Base-by-base conservation (phyloP, 306 rosid genomes). In the Fragaria ananassa region DNA sequence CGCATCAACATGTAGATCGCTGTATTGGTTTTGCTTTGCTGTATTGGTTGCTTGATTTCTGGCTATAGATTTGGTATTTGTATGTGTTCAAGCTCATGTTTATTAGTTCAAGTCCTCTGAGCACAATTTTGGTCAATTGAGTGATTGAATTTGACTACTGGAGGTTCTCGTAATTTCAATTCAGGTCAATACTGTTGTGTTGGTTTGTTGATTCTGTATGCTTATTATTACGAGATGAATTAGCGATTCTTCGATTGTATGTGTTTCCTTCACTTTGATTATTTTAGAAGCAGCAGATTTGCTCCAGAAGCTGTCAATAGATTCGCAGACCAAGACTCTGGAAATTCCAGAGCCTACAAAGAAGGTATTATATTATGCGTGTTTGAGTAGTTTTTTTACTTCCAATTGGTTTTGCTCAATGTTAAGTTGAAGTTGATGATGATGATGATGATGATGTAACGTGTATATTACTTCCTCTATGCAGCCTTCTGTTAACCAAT, bases 271-370 rank as follows among this genome's bases (percentile, higher is more conserved):
- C 70, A 91, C 87, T 68, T 23, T 49, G 44, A 69, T 70, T 76
- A 42, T 72, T 47, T 80, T 81, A 95, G 98, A 92, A 86, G 84
- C 99, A 61, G 79, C 91, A 79, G 99, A 96, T 80, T 90, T 96
- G 89, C 79, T 92, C 2, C 97, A 95, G 89, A 96, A 91, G 86
- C 76, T 95, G 83, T 64, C 99, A 0, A 41, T 95, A 63, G 99
- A 91, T 34, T 63, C 98, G 70, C 89, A 96, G 79, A 62, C 97
- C 6, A 96, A 92, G 88, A 71, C 92, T n/a, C 34, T 91, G 85
- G 99, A 96, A 70, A 89, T 84, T 80, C 91, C 98, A 0, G 97
- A 95, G 76, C 96, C 93, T 0, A 82, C 85, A 11, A 96, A 92
- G 89, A 91, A 90, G 97, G 97, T 92, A 83, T 27, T 14, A 1